Conservation (phyloP, 2,329 filamentous ascomycete genomes). For the Diaporthe citrichinensis region DNA sequence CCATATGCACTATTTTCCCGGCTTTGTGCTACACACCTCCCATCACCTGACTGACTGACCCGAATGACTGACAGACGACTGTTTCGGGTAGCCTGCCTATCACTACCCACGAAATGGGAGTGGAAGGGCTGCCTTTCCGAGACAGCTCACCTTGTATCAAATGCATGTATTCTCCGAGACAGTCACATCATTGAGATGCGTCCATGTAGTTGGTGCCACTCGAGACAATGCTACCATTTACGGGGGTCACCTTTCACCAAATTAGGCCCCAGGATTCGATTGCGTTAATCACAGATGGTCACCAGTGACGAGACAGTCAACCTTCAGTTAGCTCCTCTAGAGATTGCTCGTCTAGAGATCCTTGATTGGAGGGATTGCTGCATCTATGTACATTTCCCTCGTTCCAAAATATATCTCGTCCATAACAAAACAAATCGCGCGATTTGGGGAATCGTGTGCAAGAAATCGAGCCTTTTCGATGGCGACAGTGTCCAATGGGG, state of each 20-base stretch:
- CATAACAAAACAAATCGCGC: background rate
- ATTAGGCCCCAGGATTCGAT: background rate
- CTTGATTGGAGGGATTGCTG: background rate
- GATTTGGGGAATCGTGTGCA: background rate
- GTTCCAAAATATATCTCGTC: background rate
- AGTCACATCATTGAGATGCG: background rate
- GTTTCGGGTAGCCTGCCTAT: background rate
- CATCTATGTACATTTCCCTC: slow-evolving; percentile 4
- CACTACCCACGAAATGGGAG: background rate
- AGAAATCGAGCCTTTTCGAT: background rate
- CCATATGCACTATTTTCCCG: background rate
- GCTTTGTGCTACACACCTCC: background rate
- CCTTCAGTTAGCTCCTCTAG: background rate
- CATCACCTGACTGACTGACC: background rate
- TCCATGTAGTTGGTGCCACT: too few species aligned
- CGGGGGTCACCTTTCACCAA: too few species aligned
- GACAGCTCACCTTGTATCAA: slow-evolving; percentile 5
- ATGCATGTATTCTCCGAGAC: slow-evolving; percentile 6
- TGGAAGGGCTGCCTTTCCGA: background rate
- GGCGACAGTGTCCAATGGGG: background rate
- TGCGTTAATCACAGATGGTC: background rate
- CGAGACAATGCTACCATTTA: background rate
- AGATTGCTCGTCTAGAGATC: background rate
- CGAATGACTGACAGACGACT: background rate
- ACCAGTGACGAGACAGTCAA: background rate